phyloP scores from a whole-genome alignment of 345 rosid genomes.

The Odontarrhena argentea region DNA sequence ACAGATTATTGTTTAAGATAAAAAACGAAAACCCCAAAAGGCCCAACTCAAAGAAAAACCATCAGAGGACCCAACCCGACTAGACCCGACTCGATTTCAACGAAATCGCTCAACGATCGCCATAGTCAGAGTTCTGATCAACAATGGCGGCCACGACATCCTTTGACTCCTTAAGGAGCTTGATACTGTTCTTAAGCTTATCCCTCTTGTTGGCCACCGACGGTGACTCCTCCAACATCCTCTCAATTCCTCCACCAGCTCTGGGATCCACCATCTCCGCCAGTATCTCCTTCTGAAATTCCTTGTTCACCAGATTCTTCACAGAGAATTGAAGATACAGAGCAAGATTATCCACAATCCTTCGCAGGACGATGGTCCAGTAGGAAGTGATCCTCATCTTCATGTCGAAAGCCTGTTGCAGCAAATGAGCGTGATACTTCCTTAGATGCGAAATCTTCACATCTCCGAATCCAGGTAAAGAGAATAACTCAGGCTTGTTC shows the following conservation, averaged over 20 bases:
- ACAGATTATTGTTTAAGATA: too few species aligned
- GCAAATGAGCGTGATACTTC: neutral
- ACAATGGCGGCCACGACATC: slow-evolving; percentile 25
- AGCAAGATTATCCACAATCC: slow-evolving; percentile 43
- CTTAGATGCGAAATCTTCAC: slow-evolving; percentile 12
- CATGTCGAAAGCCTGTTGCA: too few species aligned
- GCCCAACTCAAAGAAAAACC: too few species aligned
- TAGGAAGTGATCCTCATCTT: too few species aligned
- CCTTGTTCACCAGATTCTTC: slow-evolving; percentile 26
- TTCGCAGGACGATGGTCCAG: slow-evolving; percentile 37
- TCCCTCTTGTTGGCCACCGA: slow-evolving; percentile 38
- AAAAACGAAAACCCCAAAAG: too few species aligned
- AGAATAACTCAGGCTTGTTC: too few species aligned
- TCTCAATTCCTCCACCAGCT: slow-evolving; percentile 23
- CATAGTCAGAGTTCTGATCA: slow-evolving; percentile 22
- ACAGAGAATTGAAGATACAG: slow-evolving; percentile 35
- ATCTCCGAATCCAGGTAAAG: too few species aligned
- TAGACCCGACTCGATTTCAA: neutral
- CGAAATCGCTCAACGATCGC: slow-evolving; percentile 8
- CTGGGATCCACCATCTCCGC: slow-evolving; percentile 19
- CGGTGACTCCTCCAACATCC: slow-evolving; percentile 39
- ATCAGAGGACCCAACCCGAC: too few species aligned
- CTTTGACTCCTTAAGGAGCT: slow-evolving; percentile 39
- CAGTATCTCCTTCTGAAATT: slow-evolving; percentile 30
- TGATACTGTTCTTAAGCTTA: slow-evolving; percentile 38